Base-by-base conservation (phyloP, 495 filamentous ascomycete genomes). In the Daldinia caldariorum region DNA sequence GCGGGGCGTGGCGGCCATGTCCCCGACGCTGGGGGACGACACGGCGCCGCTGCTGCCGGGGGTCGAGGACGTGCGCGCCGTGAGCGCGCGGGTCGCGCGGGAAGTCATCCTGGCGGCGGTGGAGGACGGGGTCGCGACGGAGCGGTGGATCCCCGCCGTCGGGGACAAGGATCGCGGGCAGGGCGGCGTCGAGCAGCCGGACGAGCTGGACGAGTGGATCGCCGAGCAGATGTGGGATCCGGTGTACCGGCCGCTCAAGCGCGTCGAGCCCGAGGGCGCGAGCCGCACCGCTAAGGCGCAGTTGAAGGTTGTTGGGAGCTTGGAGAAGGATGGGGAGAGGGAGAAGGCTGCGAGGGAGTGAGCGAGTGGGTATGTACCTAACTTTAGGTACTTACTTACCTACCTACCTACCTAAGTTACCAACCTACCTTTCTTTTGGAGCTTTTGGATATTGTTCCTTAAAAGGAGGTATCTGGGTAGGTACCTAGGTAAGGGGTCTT, bases 141-240 rank as follows among this genome's bases (percentile, higher is more conserved):
- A 87, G 66, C 0, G 5, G 9, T 83, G 80, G 6, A 92, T 92
- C 50, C 91, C 90, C 10, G 78, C 26, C 1, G 26, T 1, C 1
- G 26, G 26, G 26, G 26, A 26, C 26, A 3, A 26, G 26, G 26
- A n/a, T n/a, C n/a, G n/a, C n/a, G n/a, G n/a, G n/a, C n/a, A n/a
- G n/a, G n/a, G n/a, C n/a, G n/a, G n/a, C n/a, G n/a, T n/a, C n/a
- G n/a, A 81, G 7, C 78, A 84, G 6, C 85, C 89, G 10, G 76
- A 59, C 2, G 86, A 89, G 4, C 69, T 96, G 49, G 88, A 90
- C 56, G 88, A 91, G 77, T 97, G 94, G 94, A 89, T 97, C 61
- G 77, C 86, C 8, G 90, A 89, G 77, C 93, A 95, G 83, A 97
- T 97, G 93, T 97, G 93, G 94, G 86, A 94, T 66, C 85, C 93